phyloP scores from a whole-genome alignment of 192 early-diverging fungal genomes.

The Linnemannia exigua region DNA sequence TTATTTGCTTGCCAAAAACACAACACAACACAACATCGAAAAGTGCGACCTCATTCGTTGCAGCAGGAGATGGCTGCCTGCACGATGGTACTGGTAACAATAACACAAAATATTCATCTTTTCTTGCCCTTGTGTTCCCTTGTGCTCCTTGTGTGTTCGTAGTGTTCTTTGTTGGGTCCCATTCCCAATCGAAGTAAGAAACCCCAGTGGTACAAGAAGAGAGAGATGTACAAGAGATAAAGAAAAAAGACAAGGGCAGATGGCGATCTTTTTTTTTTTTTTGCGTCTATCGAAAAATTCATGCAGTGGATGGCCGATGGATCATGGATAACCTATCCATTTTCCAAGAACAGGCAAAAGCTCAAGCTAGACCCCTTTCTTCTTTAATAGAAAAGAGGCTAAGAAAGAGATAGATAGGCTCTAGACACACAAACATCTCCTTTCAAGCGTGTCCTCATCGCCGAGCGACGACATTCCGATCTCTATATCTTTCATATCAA shows the following conservation, averaged over 20 bases:
- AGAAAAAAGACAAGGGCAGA: constrained; percentile 11
- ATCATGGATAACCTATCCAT: neutral
- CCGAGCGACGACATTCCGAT: constrained; percentile 4
- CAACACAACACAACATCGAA: too few relatives aligned
- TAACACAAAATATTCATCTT: too few relatives aligned
- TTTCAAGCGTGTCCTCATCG: neutral
- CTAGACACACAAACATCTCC: neutral
- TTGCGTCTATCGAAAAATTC: neutral
- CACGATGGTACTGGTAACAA: too few relatives aligned
- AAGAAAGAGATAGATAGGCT: too few relatives aligned
- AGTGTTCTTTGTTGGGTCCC: neutral
- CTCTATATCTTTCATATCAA: too few relatives aligned
- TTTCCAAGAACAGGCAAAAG: neutral
- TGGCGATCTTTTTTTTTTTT: constrained; percentile 15
- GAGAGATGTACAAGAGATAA: neutral
- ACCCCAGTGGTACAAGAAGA: neutral
- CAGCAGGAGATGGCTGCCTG: too few relatives aligned
- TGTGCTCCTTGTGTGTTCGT: too few relatives aligned
- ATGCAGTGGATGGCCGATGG: too few relatives aligned
- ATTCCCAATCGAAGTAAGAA: neutral
- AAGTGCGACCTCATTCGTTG: too few relatives aligned
- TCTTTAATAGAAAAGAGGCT: too few relatives aligned
- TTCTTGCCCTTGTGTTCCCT: too few relatives aligned
- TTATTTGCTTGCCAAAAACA: neutral
- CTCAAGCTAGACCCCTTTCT: too few relatives aligned